phyloP scores from a whole-genome alignment of 176 grass and related monocot genomes.

The Canna indica region DNA sequence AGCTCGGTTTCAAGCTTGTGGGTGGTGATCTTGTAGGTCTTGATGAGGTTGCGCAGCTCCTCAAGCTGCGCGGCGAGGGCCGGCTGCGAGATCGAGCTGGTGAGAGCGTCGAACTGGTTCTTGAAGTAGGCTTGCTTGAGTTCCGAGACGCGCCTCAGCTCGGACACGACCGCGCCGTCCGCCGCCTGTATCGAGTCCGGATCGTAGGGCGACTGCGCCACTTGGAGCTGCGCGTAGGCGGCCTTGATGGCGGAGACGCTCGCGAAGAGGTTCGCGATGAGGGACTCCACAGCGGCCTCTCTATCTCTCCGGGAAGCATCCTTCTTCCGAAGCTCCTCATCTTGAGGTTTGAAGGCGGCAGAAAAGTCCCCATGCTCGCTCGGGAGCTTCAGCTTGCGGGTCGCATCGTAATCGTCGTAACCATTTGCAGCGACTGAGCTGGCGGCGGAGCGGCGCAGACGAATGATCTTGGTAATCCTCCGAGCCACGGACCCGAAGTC shows the following conservation, averaged over 20 bases:
- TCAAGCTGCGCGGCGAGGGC: conserved; percentile 54
- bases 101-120: conserved; percentile 37
- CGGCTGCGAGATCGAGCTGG: conserved; percentile 9
- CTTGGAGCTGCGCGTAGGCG: conserved; percentile 84
- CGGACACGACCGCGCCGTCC: conserved; percentile 53
- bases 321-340: not conserved
- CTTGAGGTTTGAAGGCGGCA: not conserved
- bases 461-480: conserved; percentile 58
- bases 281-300: conserved; percentile 38
- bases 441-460: conserved; percentile 23
- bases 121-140: conserved; percentile 55
- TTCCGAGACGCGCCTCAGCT: conserved; percentile 62
- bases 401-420: conserved; percentile 16
- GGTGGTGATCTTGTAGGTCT: conserved; percentile 81
- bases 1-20: conserved; percentile 64
- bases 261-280: conserved; percentile 63
- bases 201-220: conserved; percentile 73
- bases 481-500: conserved; percentile 42
- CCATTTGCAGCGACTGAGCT: not conserved
- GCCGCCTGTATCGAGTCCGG: conserved; percentile 65
- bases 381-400: conserved; percentile 36
- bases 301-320: not conserved
- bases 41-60: conserved; percentile 73
- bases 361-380: not conserved
- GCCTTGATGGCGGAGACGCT: conserved; percentile 86